Evolutionary conservation across 768 basidiomycete genomes (phyloP).

Genomic region (Phylloporus sp.): DNA sequence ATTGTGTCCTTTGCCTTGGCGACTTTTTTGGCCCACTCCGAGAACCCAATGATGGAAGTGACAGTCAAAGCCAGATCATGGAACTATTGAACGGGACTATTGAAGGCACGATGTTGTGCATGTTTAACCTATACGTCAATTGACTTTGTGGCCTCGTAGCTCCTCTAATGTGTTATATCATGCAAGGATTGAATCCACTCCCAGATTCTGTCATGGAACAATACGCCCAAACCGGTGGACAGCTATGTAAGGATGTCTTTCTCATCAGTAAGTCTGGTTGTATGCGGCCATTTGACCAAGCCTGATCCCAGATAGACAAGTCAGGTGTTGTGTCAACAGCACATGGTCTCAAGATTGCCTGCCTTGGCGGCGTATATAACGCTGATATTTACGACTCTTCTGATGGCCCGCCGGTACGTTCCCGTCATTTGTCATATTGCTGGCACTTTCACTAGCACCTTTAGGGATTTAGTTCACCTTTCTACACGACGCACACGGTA

Average conservation of each 20-base stretch:
- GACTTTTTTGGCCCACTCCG: constrained; percentile 76
- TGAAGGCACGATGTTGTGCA: constrained; percentile 47
- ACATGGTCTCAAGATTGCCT: constrained; percentile 79
- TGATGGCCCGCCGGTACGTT: constrained; percentile 61
- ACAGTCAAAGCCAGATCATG: constrained; percentile 47
- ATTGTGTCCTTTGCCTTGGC: constrained; percentile 75
- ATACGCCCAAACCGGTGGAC: constrained; percentile 71
- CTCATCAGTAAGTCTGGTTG: constrained; percentile 63
- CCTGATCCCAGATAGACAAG: constrained; percentile 53
- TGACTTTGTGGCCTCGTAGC: constrained; percentile 42
- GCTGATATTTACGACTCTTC: constrained; percentile 52
- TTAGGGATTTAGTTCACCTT: constrained; percentile 75
- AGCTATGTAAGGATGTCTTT: constrained; percentile 79
- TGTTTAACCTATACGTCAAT: not conserved
- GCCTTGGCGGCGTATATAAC: constrained; percentile 77
- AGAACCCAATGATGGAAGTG: constrained; percentile 26
- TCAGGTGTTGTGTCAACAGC: constrained; percentile 77
- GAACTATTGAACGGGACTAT: constrained; percentile 65
- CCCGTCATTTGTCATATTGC: not conserved
- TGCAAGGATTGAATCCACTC: constrained; percentile 78
- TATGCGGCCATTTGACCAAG: not conserved
- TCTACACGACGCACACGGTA: constrained; percentile 65
- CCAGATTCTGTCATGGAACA: constrained; percentile 71
- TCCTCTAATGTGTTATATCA: constrained; percentile 88
- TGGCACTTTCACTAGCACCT: constrained; percentile 2